Conservation (phyloP, 768 basidiomycete genomes). For the Tulasnella sp. region DNA sequence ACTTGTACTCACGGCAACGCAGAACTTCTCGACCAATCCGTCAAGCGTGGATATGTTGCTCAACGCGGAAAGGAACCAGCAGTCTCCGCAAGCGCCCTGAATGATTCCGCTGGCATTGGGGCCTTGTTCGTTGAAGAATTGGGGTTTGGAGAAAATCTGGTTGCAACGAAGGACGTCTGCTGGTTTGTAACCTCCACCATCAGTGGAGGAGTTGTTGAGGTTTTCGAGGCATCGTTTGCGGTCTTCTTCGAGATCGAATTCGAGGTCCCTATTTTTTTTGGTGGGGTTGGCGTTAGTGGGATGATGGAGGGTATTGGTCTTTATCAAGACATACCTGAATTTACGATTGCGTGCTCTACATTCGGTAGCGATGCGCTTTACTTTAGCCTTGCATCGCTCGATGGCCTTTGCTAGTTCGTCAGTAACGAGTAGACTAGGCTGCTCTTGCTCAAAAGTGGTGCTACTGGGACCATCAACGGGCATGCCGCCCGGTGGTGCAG, state of each 20-base stretch:
- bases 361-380: conserved; percentile 39
- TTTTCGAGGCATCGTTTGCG: conserved; percentile 36
- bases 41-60: conserved; percentile 41
- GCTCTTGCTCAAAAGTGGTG: conserved; percentile 2
- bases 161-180: conserved; percentile 43
- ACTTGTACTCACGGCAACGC: conserved; percentile 38
- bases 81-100: conserved; percentile 46
- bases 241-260: conserved; percentile 48
- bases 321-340: conserved; percentile 38
- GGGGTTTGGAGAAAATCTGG: conserved; percentile 45
- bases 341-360: conserved; percentile 44
- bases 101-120: conserved; percentile 40
- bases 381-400: conserved; percentile 40
- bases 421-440: conserved; percentile 39
- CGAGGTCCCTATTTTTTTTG: conserved; percentile 39
- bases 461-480: background rate
- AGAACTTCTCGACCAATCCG: conserved; percentile 45
- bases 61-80: conserved; percentile 48
- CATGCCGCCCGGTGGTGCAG: background rate
- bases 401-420: conserved; percentile 42
- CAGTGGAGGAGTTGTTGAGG: conserved; percentile 26
- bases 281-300: background rate
- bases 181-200: conserved; percentile 26
- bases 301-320: background rate
- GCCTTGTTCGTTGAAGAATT: conserved; percentile 39